These are phyloP conservation scores for Ulmus americana DNA, from an alignment of 331 rosid genomes.

Conservation along the genomic window DNA sequence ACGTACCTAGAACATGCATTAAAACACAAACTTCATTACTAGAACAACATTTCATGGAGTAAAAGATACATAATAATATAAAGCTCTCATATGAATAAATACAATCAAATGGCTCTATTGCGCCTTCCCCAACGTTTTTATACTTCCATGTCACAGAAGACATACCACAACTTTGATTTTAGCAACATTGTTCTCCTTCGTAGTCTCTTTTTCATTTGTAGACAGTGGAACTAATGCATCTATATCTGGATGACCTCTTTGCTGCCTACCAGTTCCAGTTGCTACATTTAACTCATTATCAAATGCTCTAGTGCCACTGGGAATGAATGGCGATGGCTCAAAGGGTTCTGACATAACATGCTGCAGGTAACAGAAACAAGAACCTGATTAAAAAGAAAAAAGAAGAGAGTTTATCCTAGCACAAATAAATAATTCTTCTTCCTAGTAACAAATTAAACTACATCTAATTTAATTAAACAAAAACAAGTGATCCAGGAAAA, in stretches of 20 bases:
- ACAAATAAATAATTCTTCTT: background rate
- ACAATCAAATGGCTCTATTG: background rate
- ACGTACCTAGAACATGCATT: conserved; percentile 57
- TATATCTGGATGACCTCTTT: conserved; percentile 52
- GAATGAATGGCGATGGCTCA: conserved; percentile 90
- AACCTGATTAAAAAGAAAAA: background rate
- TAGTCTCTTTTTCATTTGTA: conserved; percentile 59
- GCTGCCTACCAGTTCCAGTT: conserved; percentile 46
- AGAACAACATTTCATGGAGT: too few relatives aligned
- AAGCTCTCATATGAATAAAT: too few relatives aligned
- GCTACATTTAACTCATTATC: conserved; percentile 52
- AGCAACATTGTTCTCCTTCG: conserved; percentile 79
- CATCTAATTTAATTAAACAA: too few relatives aligned
- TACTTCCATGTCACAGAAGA: background rate
- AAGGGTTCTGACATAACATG: conserved; percentile 81
- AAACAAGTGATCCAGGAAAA: too few relatives aligned
- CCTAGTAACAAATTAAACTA: too few relatives aligned
- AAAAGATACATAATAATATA: too few relatives aligned
- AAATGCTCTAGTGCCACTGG: conserved; percentile 59
- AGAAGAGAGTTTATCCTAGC: background rate
- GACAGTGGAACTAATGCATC: conserved; percentile 49
- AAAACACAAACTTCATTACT: background rate
- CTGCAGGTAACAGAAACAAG: conserved; percentile 29
- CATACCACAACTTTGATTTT: conserved; percentile 99
- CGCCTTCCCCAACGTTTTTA: background rate